A percentile compares a stretch with the other conserved stretches of the same genome.
Evolutionary conservation across 805 yeast genomes (phyloP).

Genomic region (Sugiyamaella lignohabitans): DNA sequence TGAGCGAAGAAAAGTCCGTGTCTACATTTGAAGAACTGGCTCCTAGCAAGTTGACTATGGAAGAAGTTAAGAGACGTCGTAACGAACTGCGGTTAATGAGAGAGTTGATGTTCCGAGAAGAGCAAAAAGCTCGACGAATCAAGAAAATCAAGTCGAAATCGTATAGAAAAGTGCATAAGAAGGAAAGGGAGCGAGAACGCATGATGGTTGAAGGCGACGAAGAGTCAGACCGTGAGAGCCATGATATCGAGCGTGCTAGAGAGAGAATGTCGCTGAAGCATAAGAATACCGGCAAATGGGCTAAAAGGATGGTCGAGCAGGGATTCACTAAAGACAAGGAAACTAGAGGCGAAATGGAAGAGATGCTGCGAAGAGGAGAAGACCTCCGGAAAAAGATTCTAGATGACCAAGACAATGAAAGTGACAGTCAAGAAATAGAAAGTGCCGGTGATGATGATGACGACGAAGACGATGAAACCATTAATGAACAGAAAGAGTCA

Average conservation of each 20-base stretch:
- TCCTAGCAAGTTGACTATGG: conserved; percentile 70
- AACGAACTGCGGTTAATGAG: conserved; percentile 85
- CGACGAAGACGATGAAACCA: conserved; percentile 17
- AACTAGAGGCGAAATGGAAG: conserved; percentile 85
- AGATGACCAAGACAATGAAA: conserved; percentile 48
- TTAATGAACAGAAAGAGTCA: conserved; percentile 32
- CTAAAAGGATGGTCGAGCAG: conserved; percentile 77
- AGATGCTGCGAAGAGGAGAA: conserved; percentile 87
- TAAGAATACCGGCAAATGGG: conserved; percentile 85
- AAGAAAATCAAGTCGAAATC: conserved; percentile 93
- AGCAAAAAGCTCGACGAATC: conserved; percentile 79
- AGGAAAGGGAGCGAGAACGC: conserved; percentile 65
- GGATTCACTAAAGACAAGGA: conserved; percentile 85
- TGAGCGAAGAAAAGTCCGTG: conserved; percentile 66
- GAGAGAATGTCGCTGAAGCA: conserved; percentile 92
- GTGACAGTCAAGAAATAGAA: conserved; percentile 28
- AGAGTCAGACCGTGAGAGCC: conserved; percentile 50
- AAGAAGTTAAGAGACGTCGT: conserved; percentile 70
- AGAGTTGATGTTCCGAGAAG: conserved; percentile 94
- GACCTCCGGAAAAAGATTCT: conserved; percentile 62
- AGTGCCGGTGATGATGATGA: conserved; percentile 41
- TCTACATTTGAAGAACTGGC: conserved; percentile 85
- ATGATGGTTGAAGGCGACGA: conserved; percentile 58
- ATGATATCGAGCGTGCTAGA: conserved; percentile 69
- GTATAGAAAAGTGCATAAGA: conserved; percentile 78